A percentile compares a stretch with the other conserved stretches of the same genome.
phyloP scores from a whole-genome alignment of 345 rosid genomes.

The Murraya paniculata region DNA sequence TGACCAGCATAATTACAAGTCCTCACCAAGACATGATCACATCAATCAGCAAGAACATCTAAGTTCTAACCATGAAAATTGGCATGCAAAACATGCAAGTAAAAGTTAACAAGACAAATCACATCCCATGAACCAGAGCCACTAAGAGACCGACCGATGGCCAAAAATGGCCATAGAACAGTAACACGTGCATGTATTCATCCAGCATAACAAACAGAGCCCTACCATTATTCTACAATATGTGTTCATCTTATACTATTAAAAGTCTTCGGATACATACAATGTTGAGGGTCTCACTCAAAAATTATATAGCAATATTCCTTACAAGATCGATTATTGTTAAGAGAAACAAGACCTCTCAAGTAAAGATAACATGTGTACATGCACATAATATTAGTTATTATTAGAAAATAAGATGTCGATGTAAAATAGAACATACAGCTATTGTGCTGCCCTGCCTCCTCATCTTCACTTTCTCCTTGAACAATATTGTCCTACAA shows the following conservation, averaged over 20 bases:
- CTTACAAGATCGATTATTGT: background rate
- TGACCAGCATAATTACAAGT: background rate
- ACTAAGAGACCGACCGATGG: background rate
- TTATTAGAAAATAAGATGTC: background rate
- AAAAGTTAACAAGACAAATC: background rate
- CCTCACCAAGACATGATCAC: constrained; percentile 9
- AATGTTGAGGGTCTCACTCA: background rate
- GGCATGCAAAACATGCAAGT: background rate
- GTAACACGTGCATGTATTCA: background rate
- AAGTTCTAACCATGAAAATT: constrained; percentile 7
- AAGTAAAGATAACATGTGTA: background rate
- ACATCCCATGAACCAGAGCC: background rate
- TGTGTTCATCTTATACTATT: background rate
- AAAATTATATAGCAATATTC: background rate
- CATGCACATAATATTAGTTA: background rate
- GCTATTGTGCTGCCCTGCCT: constrained; percentile 33
- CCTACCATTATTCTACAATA: background rate
- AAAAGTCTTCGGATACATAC: background rate
- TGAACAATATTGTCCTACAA: constrained; percentile 71
- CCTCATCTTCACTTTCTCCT: constrained; percentile 72
- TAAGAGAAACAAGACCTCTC: background rate
- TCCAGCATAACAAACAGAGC: background rate
- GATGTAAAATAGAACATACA: constrained; percentile 35
- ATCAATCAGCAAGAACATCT: constrained; percentile 12
- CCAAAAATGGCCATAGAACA: background rate